phyloP scores from a whole-genome alignment of 169 alveolate genomes.

The Plasmodium cynomolgi region DNA sequence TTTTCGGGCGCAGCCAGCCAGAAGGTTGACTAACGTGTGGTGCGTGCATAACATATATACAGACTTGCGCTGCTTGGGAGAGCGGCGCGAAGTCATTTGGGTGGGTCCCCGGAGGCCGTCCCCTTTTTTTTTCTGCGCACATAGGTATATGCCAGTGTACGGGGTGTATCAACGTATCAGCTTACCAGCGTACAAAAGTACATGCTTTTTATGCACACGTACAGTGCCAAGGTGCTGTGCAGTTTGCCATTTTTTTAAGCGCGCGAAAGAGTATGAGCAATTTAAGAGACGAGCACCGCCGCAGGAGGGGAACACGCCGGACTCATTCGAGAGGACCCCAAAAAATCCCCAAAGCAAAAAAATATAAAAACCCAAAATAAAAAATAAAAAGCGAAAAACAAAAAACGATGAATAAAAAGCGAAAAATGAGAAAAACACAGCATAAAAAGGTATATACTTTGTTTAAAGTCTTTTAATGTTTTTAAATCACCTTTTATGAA shows the following conservation, averaged over 20 bases:
- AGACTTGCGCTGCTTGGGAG: background rate
- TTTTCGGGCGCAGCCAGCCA: constrained; percentile 64
- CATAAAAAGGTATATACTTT: background rate
- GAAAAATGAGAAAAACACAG: constrained; percentile 7
- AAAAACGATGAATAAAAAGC: too few relatives aligned
- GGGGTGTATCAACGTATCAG: background rate
- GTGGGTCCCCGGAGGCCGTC: background rate
- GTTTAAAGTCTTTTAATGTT: constrained; percentile 7
- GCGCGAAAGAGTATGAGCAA: background rate
- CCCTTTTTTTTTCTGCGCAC: background rate
- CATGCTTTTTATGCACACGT: background rate
- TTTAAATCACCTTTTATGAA: constrained; percentile 4
- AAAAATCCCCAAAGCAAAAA: background rate
- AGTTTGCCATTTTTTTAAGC: background rate
- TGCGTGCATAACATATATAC: background rate
- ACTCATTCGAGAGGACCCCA: background rate
- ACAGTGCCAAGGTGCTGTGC: background rate
- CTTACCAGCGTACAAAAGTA: background rate
- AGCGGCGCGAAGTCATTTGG: background rate
- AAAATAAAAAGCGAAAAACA: constrained; percentile 1
- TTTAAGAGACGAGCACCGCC: background rate
- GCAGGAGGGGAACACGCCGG: background rate
- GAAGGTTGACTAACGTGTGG: constrained; percentile 32
- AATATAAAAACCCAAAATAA: background rate
- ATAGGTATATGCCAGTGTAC: background rate